Conservation (phyloP, 2,329 filamentous ascomycete species). For the Alternaria alternata region DNA sequence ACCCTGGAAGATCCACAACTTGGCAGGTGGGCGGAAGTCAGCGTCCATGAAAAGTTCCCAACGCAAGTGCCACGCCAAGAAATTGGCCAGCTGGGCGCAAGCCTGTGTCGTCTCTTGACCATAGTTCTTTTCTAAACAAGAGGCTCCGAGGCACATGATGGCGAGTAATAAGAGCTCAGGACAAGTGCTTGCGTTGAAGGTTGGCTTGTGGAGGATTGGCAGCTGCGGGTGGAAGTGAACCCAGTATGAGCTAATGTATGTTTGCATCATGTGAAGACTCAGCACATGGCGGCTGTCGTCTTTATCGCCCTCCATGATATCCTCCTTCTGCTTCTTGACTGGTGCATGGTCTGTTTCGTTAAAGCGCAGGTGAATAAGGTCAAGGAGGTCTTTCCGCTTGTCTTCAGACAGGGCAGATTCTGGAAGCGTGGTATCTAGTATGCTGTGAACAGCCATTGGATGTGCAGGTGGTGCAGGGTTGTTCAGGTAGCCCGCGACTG, state of each 20-base stretch:
- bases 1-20: slow-evolving; percentile 95
- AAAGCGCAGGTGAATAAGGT: slow-evolving; percentile 82
- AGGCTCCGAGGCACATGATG: slow-evolving; percentile 92
- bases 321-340: slow-evolving; percentile 76
- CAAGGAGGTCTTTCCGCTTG: slow-evolving; percentile 82
- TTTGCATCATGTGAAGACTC: slow-evolving; percentile 94
- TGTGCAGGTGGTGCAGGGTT: slow-evolving; percentile 69
- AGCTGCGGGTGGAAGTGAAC: slow-evolving; percentile 92
- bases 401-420: slow-evolving; percentile 85
- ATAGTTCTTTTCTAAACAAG: slow-evolving; percentile 84
- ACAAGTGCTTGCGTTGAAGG: slow-evolving; percentile 86
- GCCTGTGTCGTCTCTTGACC: slow-evolving; percentile 75
- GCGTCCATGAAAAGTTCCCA: slow-evolving; percentile 95
- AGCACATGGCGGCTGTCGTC: slow-evolving; percentile 69
- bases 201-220: slow-evolving; percentile 92
- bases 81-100: slow-evolving; percentile 85
- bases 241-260: slow-evolving; percentile 90
- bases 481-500: slow-evolving; percentile 58
- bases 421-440: slow-evolving; percentile 80
- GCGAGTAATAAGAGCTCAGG: slow-evolving; percentile 84
- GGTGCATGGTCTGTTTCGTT: slow-evolving; percentile 80
- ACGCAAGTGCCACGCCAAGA: slow-evolving; percentile 89
- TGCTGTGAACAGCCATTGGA: slow-evolving; percentile 87
- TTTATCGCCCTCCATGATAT: slow-evolving; percentile 79
- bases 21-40: slow-evolving; percentile 89